Evolutionary conservation across 2,329 filamentous ascomycete genomes (phyloP), one percentile per base, ranked within the genome.

Genomic region (Cladosporium sphaerospermum): DNA sequence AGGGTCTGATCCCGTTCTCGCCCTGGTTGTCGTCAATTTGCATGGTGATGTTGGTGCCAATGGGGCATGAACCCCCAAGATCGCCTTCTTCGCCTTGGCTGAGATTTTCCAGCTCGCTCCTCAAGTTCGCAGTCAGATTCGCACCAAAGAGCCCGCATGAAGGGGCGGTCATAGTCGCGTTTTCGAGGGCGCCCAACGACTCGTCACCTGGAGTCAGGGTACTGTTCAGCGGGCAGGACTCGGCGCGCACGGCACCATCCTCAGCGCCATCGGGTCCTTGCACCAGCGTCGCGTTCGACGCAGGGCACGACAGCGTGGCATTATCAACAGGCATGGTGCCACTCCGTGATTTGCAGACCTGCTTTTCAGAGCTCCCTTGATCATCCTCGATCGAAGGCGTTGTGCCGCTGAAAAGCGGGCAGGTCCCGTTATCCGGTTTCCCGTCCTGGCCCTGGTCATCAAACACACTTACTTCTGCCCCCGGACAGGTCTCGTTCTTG

Each of bases 261-360:
- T 65, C 40, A 7, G 40, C 40, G 8, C 48, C 43, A 16, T 53
- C 43, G 1, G 51, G 43, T 8, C 45, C 43, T 37, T 46, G 51
- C 8, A 53, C 31, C 7, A 53, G 14, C 4, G 43, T 53, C 4
- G 36, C 51, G 10, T 42, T 53, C 3, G 51, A 53, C 9, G 32
- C 8, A 13, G 40, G 40, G 31, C 48, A 51, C 16, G 47, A 50
- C 7, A 9, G 19, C 1, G 14, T 33, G 7, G 23, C 18, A n/a
- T 8, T 10, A 4, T 40, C 28, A 28, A 28, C 32, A 32, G n/a
- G 4, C 3, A 19, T 28, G 2, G 48, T 51, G 6, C 40, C 40
- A 5, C 44, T 44, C 7, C 9, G 19, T 14, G 34, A 10, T 16
- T 39, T 44, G 14, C 16, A 28, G 3, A 28, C 28, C 16, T 16